phyloP scores from a whole-genome alignment of 2,329 filamentous ascomycete genomes.

The Ophiostoma montium region DNA sequence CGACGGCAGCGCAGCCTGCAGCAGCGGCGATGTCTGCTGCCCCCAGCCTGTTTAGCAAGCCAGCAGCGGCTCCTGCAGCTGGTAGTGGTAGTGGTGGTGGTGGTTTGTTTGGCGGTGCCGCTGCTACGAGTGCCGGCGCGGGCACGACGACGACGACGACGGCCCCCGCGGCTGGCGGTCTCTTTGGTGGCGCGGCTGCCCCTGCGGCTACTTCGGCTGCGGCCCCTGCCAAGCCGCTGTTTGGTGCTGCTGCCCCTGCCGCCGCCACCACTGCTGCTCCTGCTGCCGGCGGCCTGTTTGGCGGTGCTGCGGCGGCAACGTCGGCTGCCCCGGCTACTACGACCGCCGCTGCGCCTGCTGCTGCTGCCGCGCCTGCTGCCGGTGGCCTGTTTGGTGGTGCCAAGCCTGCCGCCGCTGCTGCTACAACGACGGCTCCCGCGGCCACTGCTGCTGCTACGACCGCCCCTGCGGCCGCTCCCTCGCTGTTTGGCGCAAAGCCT shows the following conservation, averaged over 20 bases:
- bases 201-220: neutral
- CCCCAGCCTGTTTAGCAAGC: neutral
- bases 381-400: conserved; percentile 4
- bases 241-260: neutral
- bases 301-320: neutral
- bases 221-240: neutral
- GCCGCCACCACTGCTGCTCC: neutral
- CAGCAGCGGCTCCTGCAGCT: neutral
- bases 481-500: conserved; percentile 6
- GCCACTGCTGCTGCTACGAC: neutral
- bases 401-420: neutral
- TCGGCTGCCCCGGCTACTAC: neutral
- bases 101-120: conserved; percentile 1
- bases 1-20: conserved; percentile 3
- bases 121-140: conserved; percentile 6
- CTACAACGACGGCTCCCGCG: neutral
- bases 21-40: neutral
- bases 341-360: neutral
- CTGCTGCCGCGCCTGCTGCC: neutral
- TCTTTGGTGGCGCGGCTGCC: neutral
- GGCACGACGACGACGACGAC: neutral
- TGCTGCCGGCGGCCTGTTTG: neutral
- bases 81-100: neutral
- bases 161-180: neutral
- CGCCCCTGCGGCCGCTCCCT: neutral